Evolutionary conservation across 768 basidiomycete genomes (phyloP).

Genomic region (Boletus pseudopeckii): DNA sequence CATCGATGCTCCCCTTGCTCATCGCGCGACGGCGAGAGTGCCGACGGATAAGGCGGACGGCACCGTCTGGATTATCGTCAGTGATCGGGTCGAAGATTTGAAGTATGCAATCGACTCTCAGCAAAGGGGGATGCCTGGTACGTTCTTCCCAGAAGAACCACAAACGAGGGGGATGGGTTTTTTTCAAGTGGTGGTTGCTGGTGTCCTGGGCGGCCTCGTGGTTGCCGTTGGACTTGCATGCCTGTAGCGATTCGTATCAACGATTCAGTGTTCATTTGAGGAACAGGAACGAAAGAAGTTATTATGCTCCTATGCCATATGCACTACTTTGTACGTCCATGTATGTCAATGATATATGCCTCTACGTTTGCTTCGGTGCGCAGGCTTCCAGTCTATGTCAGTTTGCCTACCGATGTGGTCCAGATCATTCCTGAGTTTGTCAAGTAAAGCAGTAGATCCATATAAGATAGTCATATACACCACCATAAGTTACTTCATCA

Average conservation of each 20-base stretch:
- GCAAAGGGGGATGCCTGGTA: slow-evolving; percentile 31
- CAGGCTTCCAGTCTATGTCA: background rate
- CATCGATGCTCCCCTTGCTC: slow-evolving; percentile 25
- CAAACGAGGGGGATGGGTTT: slow-evolving; percentile 22
- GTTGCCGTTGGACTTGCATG: slow-evolving; percentile 30
- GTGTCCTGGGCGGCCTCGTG: slow-evolving; percentile 30
- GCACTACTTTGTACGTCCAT: slow-evolving; percentile 1
- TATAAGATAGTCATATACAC: slow-evolving; percentile 6
- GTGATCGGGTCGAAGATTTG: slow-evolving; percentile 32
- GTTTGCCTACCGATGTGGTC: background rate
- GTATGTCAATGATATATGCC: slow-evolving; percentile 23
- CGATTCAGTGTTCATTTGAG: background rate
- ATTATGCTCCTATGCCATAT: slow-evolving; percentile 16
- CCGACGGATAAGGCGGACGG: slow-evolving; percentile 14
- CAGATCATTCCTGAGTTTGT: background rate
- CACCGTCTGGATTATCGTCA: slow-evolving; percentile 33
- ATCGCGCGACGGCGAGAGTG: slow-evolving; percentile 19
- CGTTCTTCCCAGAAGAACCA: slow-evolving; percentile 21
- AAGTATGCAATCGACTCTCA: slow-evolving; percentile 32
- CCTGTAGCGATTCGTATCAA: slow-evolving; percentile 29
- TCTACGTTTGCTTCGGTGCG: background rate
- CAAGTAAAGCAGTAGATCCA: background rate
- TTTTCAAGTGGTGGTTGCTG: slow-evolving; percentile 34
- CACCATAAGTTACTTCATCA: slow-evolving; percentile 11
- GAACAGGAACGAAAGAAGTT: background rate